Percentiles rank a stretch among this genome's conserved stretches.
Evolutionary conservation across 176 grass and related monocot species (phyloP).

Genomic region (Triticum monococcum): DNA sequence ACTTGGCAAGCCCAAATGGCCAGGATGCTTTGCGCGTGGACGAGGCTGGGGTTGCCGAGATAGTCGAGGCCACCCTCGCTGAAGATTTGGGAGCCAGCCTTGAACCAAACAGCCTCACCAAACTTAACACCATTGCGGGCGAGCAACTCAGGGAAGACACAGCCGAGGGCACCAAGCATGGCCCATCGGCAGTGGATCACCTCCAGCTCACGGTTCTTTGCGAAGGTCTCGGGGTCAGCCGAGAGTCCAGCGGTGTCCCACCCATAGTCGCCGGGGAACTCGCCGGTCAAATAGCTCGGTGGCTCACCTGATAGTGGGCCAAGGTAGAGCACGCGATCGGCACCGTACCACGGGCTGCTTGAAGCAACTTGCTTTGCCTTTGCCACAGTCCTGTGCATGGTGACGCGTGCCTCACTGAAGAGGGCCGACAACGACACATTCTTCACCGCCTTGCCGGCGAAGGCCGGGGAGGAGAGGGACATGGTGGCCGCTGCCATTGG

Average conservation of each 20-base stretch:
- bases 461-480: neutral
- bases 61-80: constrained; percentile 68
- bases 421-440: neutral
- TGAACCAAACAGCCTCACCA: constrained; percentile 82
- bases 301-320: constrained; percentile 7
- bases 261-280: neutral
- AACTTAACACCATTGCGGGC: constrained; percentile 64
- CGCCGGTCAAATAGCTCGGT: neutral
- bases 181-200: constrained; percentile 65
- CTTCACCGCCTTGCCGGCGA: neutral
- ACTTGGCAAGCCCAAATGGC: constrained; percentile 76
- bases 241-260: constrained; percentile 1
- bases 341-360: neutral
- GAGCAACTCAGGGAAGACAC: constrained; percentile 69
- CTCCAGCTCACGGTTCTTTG: constrained; percentile 73
- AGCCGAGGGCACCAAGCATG: constrained; percentile 67
- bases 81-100: constrained; percentile 69
- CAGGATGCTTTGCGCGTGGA: constrained; percentile 74
- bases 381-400: neutral
- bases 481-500: neutral
- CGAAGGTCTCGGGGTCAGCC: constrained; percentile 54
- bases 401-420: neutral
- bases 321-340: neutral
- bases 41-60: constrained; percentile 69
- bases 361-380: neutral